Evolutionary conservation across 169 alveolate species (phyloP), one percentile per base, ranked within the genome.

Genomic region (Plasmodium gonderi): DNA sequence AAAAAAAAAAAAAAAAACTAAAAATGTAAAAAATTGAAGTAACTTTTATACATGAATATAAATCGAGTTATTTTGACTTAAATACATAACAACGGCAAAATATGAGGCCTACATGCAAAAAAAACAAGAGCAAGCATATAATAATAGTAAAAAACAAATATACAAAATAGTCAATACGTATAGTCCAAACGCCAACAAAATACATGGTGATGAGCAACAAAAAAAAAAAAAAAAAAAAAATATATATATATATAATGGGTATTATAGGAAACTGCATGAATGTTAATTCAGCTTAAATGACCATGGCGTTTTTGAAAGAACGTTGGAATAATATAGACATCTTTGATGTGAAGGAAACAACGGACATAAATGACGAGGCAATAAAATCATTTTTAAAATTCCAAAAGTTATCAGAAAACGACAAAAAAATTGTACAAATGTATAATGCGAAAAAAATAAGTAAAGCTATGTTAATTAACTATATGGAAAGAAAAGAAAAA

Each of bases 401-500:
- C 31, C 17, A 44, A 14, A 40, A 74, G 23, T 51, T 74, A 74
- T 20, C 31, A 26, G 80, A 60, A 85, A 85, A 85, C 68, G 92
- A 85, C 42, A 54, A 17, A 42, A 75, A 75, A 17, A 74, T 85
- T 29, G 80, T 75, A 36, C 77, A 75, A 75, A 36, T 85, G 79
- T 85, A 74, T 85, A 12, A 23, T 74, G 92, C 64, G 23, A 85
- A 85, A 64, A 85, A 72, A 85, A 85, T 85, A 49, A 85, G 17
- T 51, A 85, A 85, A 42, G 2, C 23, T 20, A 85, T 85, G 87
- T 51, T 85, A 75, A 74, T 85, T 51, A 85, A 85, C 23, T 85
- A 85, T 85, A 74, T 85, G 79, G 95, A 49, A 75, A 45, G 82
- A 36, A 69, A 85, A 33, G 64, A 75, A 64, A 94, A 74, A 47